Conservation (phyloP, 2,329 filamentous ascomycete species). For the Exophiala calicioides region DNA sequence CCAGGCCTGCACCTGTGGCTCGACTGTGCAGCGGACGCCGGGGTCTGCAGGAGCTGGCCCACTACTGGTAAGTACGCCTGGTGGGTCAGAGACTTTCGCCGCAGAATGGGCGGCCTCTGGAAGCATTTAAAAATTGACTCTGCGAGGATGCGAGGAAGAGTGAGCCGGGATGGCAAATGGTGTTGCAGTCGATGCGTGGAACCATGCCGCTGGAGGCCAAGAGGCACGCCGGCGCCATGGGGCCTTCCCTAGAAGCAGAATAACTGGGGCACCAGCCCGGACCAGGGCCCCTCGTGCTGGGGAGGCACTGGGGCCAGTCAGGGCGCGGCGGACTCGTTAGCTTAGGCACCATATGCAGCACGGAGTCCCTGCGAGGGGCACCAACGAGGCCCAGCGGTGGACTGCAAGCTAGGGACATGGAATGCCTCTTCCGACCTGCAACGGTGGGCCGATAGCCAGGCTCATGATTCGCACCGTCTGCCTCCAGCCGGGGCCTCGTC, state of each 20-base stretch:
- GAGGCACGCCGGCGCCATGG: constrained; percentile 9
- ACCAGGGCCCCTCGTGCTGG: constrained; percentile 2
- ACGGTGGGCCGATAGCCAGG: too few species aligned
- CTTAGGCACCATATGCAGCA: too few species aligned
- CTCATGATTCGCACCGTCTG: too few species aligned
- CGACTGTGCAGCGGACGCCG: not conserved
- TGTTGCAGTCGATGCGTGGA: constrained; percentile 24
- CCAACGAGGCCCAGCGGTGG: too few species aligned
- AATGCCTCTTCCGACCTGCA: too few species aligned
- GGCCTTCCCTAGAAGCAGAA: constrained; percentile 13
- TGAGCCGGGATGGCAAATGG: constrained; percentile 18
- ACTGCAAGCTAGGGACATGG: too few species aligned
- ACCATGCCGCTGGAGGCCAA: constrained; percentile 19
- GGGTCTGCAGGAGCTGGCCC: not conserved
- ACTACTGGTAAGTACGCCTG: not conserved
- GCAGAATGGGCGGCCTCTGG: too few species aligned
- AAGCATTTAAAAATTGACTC: too few species aligned
- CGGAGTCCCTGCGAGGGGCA: too few species aligned
- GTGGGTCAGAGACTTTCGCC: not conserved
- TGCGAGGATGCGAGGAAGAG: not conserved
- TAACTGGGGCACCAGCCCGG: not conserved
- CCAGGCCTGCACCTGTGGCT: not conserved
- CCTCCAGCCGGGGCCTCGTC: too few species aligned
- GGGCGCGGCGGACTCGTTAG: too few species aligned
- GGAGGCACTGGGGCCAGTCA: too few species aligned